A percentile compares a stretch with the other conserved stretches of the same genome.
Conservation (phyloP, 345 rosid species). For the Arabidopsis thaliana region TAIR10.1 NC_003076.8:18791001-18791500, state of each 20-base stretch:
- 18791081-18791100: slow-evolving; percentile 21
- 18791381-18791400: not conserved
- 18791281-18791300: not conserved
- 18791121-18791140: slow-evolving; percentile 25
- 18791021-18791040: not conserved
- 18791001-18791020: not conserved
- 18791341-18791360: not conserved
- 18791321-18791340: not conserved
- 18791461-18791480: not conserved
- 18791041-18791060: not conserved
- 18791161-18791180: not conserved
- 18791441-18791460: not conserved
- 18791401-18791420: not conserved
- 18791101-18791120: slow-evolving; percentile 10
- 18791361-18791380: not conserved
- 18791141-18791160: not conserved
- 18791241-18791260: too few relatives aligned
- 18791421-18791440: not conserved
- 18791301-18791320: not conserved
- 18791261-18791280: not conserved
- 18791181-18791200: too few relatives aligned
- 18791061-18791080: not conserved
- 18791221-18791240: too few relatives aligned
- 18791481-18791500: not conserved
- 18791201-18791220: too few relatives aligned